Base-by-base conservation (phyloP, 1,284 basidiomycete species). In the Ganoderma sinense region DNA sequence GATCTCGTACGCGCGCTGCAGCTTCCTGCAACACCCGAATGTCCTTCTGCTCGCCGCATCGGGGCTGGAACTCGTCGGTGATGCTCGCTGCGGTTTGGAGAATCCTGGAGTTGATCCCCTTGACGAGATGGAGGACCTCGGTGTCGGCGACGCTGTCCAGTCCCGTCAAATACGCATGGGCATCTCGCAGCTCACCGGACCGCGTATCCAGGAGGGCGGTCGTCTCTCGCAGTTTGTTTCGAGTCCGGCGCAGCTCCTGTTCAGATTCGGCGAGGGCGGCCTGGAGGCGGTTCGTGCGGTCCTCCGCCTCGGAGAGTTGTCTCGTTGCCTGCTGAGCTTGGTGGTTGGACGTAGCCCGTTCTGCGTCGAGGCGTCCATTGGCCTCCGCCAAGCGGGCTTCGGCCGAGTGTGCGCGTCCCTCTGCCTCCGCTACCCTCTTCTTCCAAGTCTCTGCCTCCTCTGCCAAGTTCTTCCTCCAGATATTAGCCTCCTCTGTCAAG, bases 151-250 rank as follows among this genome's bases (percentile, higher is more conserved):
- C 43, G 40, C 59, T 67, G 62, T 79, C 77, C 14, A 72, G 62
- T 56, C 68, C 72, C 6, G 65, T 60, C 5, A 78, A 61, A 68
- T 70, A 77, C 43, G 63, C 62, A 55, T 77, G 75, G 8, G 76
- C 75, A n/a, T 73, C 75, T 56, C 26, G 71, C 39, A 78, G 68
- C 68, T 78, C 78, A 2, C 69, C 69, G 2, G 71, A 71, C 23
- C 72, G 69, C 1, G 68, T 71, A 3, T 74, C 61, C 4, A 79
- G 71, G 11, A 78, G 67, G 2, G 62, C 45, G 16, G 20, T 16
- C 11, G 64, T 23, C 18, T 59, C 36, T 10, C 26, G 23, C 18
- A 23, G 29, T 18, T 31, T 29, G 26, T 18, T 4, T 1, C 62
- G 39, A 2, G 29, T 20, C 5, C 10, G 16, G 13, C 48, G 10